Conservation (phyloP, 345 rosid genomes). For the Draba incana region DNA sequence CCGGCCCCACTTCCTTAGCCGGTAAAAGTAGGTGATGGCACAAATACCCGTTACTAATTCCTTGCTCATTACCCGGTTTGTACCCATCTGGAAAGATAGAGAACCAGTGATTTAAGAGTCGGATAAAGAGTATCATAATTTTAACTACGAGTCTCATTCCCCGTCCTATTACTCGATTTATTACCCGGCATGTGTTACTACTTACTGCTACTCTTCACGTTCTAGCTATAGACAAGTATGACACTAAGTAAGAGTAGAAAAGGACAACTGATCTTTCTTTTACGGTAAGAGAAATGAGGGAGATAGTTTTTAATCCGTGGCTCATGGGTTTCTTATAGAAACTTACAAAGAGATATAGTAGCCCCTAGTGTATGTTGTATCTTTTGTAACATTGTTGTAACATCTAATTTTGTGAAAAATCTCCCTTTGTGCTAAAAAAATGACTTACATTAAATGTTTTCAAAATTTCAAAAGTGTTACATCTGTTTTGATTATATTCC, state of each 20-base stretch:
- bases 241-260: not conserved
- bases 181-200: too few relatives aligned
- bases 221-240: conserved; percentile 4
- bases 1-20: too few relatives aligned
- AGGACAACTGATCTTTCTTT: conserved; percentile 1
- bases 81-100: too few relatives aligned
- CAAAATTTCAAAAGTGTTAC: conserved; percentile 18
- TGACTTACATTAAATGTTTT: conserved; percentile 24
- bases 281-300: not conserved
- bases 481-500: not conserved
- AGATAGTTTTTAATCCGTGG: not conserved
- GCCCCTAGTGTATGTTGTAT: conserved; percentile 30
- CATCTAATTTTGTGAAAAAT: not conserved
- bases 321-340: conserved; percentile 11
- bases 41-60: too few relatives aligned
- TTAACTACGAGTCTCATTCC: too few relatives aligned
- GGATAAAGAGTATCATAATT: too few relatives aligned
- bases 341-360: conserved; percentile 13
- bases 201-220: conserved; percentile 36
- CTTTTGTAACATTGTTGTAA: conserved; percentile 30
- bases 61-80: too few relatives aligned
- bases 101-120: too few relatives aligned
- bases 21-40: too few relatives aligned
- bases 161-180: too few relatives aligned
- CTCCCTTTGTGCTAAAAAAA: not conserved